Evolutionary conservation across 805 yeast genomes (phyloP).

Genomic region (Nakazawaea ernobii): DNA sequence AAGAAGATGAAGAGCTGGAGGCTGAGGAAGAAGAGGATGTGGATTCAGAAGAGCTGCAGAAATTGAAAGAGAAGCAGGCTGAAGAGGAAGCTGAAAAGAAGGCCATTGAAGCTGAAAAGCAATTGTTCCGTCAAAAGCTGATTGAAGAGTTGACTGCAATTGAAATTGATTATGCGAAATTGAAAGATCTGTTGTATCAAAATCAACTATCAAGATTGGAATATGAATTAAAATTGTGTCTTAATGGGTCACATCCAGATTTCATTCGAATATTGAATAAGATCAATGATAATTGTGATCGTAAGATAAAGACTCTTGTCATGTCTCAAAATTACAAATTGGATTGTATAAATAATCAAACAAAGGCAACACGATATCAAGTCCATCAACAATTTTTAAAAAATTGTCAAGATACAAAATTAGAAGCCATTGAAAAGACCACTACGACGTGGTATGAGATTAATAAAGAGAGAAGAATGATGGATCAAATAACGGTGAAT

Average conservation of each 20-base stretch:
- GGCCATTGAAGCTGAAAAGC: conserved; percentile 24
- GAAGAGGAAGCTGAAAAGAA: conserved; percentile 16
- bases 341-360: conserved; percentile 73
- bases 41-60: conserved; percentile 17
- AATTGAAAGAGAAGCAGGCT: conserved; percentile 16
- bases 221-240: conserved; percentile 80
- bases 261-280: conserved; percentile 63
- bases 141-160: conserved; percentile 69
- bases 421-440: conserved; percentile 59
- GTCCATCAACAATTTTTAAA: conserved; percentile 81
- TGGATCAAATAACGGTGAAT: conserved; percentile 49
- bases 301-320: conserved; percentile 39
- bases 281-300: conserved; percentile 70
- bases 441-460: conserved; percentile 90
- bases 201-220: conserved; percentile 74
- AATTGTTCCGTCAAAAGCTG: conserved; percentile 52
- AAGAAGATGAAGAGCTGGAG: conserved; percentile 15
- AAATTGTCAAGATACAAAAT: conserved; percentile 59
- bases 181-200: conserved; percentile 79
- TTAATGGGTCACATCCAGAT: conserved; percentile 90
- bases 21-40: conserved; percentile 21
- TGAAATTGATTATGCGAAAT: conserved; percentile 79
- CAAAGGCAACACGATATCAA: conserved; percentile 70
- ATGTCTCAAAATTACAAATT: conserved; percentile 56
- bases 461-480: conserved; percentile 77